phyloP scores from a whole-genome alignment of 1,284 basidiomycete genomes.

The Pyrrhoderma lamaoense region DNA sequence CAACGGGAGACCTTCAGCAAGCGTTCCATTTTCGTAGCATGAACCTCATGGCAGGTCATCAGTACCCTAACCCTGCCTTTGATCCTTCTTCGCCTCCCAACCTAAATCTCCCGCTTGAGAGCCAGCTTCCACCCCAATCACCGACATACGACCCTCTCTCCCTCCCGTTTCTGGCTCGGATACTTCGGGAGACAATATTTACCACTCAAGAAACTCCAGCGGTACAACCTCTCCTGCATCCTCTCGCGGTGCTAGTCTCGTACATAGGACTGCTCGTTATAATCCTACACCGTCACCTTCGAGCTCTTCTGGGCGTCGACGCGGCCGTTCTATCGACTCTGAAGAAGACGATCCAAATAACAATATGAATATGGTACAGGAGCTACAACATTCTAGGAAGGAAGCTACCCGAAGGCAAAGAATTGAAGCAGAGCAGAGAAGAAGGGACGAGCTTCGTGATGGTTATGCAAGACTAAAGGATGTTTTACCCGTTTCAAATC shows the following conservation, averaged over 20 bases:
- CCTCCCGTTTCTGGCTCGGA: constrained; percentile 80
- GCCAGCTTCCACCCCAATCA: constrained; percentile 58
- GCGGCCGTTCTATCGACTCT: constrained; percentile 61
- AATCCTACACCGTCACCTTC: constrained; percentile 74
- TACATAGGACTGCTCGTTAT: constrained; percentile 63
- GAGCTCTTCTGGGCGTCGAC: constrained; percentile 51
- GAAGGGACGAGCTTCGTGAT: constrained; percentile 80
- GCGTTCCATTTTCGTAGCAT: constrained; percentile 43
- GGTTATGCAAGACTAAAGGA: constrained; percentile 84
- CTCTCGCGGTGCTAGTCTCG: constrained; percentile 63
- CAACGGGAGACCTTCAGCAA: constrained; percentile 22
- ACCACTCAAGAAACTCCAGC: constrained; percentile 68
- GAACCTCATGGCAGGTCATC: constrained; percentile 43
- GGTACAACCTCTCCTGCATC: constrained; percentile 68
- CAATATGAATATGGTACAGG: constrained; percentile 60
- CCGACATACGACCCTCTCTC: constrained; percentile 76
- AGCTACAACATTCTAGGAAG: constrained; percentile 67
- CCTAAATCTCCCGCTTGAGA: constrained; percentile 38
- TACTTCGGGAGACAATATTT: constrained; percentile 70
- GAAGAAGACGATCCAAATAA: constrained; percentile 60
- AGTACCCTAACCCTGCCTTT: constrained; percentile 41
- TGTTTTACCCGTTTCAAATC: constrained; percentile 75
- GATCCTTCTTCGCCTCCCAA: constrained; percentile 42
- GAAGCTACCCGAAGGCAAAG: constrained; percentile 76
- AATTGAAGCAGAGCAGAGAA: constrained; percentile 79